Evolutionary conservation across 1,284 basidiomycete species (phyloP).

Genomic region (Trichosporon ovoides): DNA sequence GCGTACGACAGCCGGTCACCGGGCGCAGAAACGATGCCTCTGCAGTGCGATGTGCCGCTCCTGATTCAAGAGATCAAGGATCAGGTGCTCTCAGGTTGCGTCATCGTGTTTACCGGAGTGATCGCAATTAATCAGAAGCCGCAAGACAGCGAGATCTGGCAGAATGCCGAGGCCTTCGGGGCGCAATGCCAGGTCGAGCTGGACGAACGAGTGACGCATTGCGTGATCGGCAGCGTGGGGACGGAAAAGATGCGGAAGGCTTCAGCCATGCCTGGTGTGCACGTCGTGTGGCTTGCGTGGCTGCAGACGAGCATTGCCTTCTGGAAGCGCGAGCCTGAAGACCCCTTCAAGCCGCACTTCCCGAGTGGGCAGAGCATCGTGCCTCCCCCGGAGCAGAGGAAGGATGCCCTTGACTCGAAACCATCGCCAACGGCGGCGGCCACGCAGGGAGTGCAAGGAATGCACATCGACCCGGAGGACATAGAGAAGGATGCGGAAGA

Average conservation of each 20-base stretch:
- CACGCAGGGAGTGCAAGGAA: background rate
- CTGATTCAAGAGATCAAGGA: constrained; percentile 71
- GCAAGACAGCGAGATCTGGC: constrained; percentile 74
- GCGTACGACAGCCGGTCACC: constrained; percentile 30
- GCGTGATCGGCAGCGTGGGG: constrained; percentile 83
- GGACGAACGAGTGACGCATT: constrained; percentile 69
- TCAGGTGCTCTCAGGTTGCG: constrained; percentile 67
- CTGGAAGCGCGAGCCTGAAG: constrained; percentile 56
- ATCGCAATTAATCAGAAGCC: constrained; percentile 78
- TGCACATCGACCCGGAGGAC: constrained; percentile 3
- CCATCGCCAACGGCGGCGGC: background rate
- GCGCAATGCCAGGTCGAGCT: constrained; percentile 71
- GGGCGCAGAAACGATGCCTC: constrained; percentile 13
- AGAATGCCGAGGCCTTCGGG: constrained; percentile 78
- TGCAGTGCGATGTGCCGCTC: constrained; percentile 21
- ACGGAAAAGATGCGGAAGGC: constrained; percentile 87
- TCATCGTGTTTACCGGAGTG: constrained; percentile 86
- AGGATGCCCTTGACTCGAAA: background rate
- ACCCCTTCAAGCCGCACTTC: constrained; percentile 15
- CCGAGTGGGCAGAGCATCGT: background rate
- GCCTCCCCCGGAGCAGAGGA: background rate
- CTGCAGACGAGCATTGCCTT: constrained; percentile 75
- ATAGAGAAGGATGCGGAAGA: background rate
- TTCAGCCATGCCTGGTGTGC: constrained; percentile 61
- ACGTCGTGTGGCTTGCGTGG: constrained; percentile 83